Evolutionary conservation across 345 rosid species (phyloP).

Genomic region (Citrus unshiu): DNA sequence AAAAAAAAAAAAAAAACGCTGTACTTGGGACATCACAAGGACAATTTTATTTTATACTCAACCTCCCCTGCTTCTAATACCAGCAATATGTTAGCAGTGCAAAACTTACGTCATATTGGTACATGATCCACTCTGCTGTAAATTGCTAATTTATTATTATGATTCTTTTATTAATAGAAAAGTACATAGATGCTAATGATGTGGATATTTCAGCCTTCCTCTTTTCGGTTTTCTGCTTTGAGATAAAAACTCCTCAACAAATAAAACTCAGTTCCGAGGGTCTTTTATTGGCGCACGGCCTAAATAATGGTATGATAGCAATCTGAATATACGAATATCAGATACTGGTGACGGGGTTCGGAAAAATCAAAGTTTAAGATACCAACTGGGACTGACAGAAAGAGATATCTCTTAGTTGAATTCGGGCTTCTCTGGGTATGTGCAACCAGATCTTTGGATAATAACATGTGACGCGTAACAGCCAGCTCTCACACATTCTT

Average conservation of each 20-base stretch:
- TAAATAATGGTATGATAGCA: neutral
- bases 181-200: neutral
- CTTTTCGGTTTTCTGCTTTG: neutral
- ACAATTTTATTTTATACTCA: neutral
- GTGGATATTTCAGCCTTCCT: neutral
- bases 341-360: slow-evolving; percentile 1
- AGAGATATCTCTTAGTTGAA: slow-evolving; percentile 21
- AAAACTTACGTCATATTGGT: neutral
- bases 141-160: neutral
- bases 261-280: neutral
- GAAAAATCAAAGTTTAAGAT: slow-evolving; percentile 9
- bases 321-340: neutral
- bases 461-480: slow-evolving; percentile 76
- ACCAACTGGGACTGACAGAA: slow-evolving; percentile 7
- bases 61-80: neutral
- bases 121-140: neutral
- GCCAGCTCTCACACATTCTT: slow-evolving; percentile 85
- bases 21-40: neutral
- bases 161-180: neutral
- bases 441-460: slow-evolving; percentile 96
- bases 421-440: slow-evolving; percentile 52
- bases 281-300: neutral
- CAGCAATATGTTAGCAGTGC: neutral
- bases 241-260: neutral
- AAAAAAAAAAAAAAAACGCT: too few relatives aligned